Base-by-base conservation (phyloP, 306 rosid genomes). In the Erythrophleum fordii region DNA sequence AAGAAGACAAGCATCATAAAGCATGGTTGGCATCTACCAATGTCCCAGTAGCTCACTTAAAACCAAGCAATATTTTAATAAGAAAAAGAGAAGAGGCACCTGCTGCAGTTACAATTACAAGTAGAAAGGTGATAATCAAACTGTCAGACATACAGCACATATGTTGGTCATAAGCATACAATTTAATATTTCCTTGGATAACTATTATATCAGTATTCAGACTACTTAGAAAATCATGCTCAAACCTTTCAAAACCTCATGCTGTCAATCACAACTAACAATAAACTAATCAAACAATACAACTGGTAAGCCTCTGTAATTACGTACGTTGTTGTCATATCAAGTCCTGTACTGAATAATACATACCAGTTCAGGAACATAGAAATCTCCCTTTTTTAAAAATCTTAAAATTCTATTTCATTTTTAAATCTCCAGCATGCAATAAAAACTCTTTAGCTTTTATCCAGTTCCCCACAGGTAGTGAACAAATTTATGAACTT, bases 361-460 rank as follows among this genome's bases (percentile, higher is more conserved):
- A 42, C n/a, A 51, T 20, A 29, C 31, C 64, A 60, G 42, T 10
- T 72, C 12, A 72, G 2, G 51, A 71, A 51, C 59, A 18, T 52
- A 14, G 42, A 25, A 51, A 23, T 80, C 52, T 48, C 71, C 67
- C 45, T 34, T 18, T 72, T 11, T n/a, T 22, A 60, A 4, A 11
- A 59, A 80, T 25, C 39, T 18, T 20, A 31, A 28, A 34, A 67
- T 56, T 45, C 64, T 44, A 35, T 31, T 67, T 34, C 11, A 66
- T 44, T 66, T 55, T 55, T 37, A 34, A n/a, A n/a, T n/a, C 29
- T 69, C 59, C 77, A 60, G 45, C 76, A 76, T 37, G 34, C 73
- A 58, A 25, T 81, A 67, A 58, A 80, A 68, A 61, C 41, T 67
- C 35, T n/a, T 23, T 9, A 11, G 73, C 35, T 45, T 11, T 34